These are phyloP conservation scores for Xylaria sp. DNA, from an alignment of 2,329 filamentous ascomycete species.

Conservation along the genomic window DNA sequence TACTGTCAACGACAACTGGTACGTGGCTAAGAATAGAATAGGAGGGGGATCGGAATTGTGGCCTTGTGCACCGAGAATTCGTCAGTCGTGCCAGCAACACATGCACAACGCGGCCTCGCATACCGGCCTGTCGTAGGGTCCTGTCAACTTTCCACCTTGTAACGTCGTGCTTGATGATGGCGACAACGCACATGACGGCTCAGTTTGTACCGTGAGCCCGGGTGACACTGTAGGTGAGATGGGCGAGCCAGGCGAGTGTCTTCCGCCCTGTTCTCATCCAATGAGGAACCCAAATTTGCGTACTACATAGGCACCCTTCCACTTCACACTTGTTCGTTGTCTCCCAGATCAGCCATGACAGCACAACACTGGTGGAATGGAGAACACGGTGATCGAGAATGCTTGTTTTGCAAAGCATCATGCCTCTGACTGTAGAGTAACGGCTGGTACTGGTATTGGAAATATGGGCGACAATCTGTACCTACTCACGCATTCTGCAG, in stretches of 20 bases:
- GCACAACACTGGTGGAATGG: background rate
- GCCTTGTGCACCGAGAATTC: constrained; percentile 14
- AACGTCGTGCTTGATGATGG: constrained; percentile 16
- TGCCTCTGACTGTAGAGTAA: background rate
- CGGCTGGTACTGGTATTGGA: constrained; percentile 4
- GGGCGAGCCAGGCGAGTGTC: background rate
- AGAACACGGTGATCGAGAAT: background rate
- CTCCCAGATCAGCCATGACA: constrained; percentile 5
- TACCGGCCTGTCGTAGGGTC: constrained; percentile 9
- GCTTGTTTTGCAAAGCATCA: background rate
- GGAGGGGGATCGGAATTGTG: background rate
- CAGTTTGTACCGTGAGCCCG: constrained; percentile 5
- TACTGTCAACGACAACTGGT: background rate
- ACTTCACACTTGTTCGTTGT: background rate
- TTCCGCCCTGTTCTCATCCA: constrained; percentile 6
- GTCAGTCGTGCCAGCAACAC: constrained; percentile 11
- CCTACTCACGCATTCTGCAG: constrained; percentile 22
- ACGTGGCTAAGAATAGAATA: constrained; percentile 19
- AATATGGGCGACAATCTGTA: constrained; percentile 19
- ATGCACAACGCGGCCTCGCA: constrained; percentile 21
- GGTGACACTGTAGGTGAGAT: constrained; percentile 1
- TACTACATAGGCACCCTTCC: constrained; percentile 15
- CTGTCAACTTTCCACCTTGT: constrained; percentile 15
- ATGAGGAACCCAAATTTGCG: constrained; percentile 9
- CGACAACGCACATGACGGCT: constrained; percentile 10